Evolutionary conservation across 345 rosid species (phyloP), one percentile per base, ranked within the genome.

Genomic region (Eucalyptus curtisii): DNA sequence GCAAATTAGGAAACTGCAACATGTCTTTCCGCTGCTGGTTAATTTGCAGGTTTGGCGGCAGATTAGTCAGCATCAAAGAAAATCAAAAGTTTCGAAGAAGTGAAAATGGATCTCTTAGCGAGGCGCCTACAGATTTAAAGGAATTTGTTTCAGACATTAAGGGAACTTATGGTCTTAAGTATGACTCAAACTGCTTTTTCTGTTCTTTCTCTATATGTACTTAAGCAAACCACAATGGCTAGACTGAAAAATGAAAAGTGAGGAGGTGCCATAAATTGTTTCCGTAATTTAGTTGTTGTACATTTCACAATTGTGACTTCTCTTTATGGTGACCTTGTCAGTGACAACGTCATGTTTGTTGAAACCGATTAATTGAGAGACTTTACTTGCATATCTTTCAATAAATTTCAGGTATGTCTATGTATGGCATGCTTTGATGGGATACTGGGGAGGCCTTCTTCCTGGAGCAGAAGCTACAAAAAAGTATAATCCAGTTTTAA

Each of bases 401-500:
- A 9, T 48, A 86, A 87, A 86, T 61, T 80, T 87, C 91, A 94
- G 95, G 91, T 95, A 93, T 61, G 95, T 93, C 30, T 94, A 94
- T 88, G 92, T 91, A 44, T 94, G 95, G 95, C 96, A 93, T 88
- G 95, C 96, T 49, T 86, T 95, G 59, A 33, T 93, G 88, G 96
- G 96, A 42, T 94, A 93, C 87, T 93, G 96, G 96, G 96, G 96
- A 88, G 96, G 96, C 87, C 94, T 95, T 79, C 91, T 44, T 91
- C 96, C 93, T 22, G 88, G 93, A 90, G 92, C 92, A 30, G 71
- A 17, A 14, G 92, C 87, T 33, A 92, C 91, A 30, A 89, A 89
- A 89, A 90, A 85, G 64, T 93, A 95, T 57, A 92, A 90, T 87
- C 95, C 94, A 22, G 86, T 61, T 86, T 55, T 95, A 86, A 91